Evolutionary conservation across 2,329 filamentous ascomycete genomes (phyloP).

Genomic region (Fusarium sp.): DNA sequence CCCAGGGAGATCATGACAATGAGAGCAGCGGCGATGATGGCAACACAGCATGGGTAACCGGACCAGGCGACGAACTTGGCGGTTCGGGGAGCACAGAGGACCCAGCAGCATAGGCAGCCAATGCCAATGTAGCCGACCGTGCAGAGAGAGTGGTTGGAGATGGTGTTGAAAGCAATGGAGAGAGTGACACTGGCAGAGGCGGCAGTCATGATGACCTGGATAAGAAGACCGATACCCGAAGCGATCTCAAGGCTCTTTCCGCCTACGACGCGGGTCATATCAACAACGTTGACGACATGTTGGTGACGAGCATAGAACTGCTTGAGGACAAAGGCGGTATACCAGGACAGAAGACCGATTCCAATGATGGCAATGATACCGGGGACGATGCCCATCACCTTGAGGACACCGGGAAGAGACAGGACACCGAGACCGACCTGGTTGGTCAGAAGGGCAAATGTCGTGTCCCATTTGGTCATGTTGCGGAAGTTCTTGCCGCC

Average conservation of each 20-base stretch:
- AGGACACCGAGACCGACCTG: slow-evolving; percentile 58
- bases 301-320: slow-evolving; percentile 73
- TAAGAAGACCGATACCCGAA: slow-evolving; percentile 66
- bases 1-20: slow-evolving; percentile 51
- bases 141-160: slow-evolving; percentile 67
- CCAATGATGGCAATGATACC: slow-evolving; percentile 73
- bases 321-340: slow-evolving; percentile 59
- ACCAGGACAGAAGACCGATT: slow-evolving; percentile 70
- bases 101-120: slow-evolving; percentile 66
- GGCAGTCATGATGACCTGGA: slow-evolving; percentile 76
- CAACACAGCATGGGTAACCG: slow-evolving; percentile 47
- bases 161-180: slow-evolving; percentile 73
- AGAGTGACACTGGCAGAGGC: slow-evolving; percentile 71
- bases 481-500: slow-evolving; percentile 48
- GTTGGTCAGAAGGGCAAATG: slow-evolving; percentile 47
- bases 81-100: slow-evolving; percentile 71
- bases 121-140: slow-evolving; percentile 72
- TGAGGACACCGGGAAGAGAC: slow-evolving; percentile 75
- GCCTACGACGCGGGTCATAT: slow-evolving; percentile 66
- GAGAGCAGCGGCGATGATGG: slow-evolving; percentile 48
- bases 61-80: slow-evolving; percentile 56
- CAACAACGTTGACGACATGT: slow-evolving; percentile 73
- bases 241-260: slow-evolving; percentile 42
- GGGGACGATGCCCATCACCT: slow-evolving; percentile 70
- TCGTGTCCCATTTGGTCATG: slow-evolving; percentile 48